These are phyloP conservation scores for Exophiala calicioides DNA, from an alignment of 2,329 filamentous ascomycete species.

Conservation along the genomic window DNA sequence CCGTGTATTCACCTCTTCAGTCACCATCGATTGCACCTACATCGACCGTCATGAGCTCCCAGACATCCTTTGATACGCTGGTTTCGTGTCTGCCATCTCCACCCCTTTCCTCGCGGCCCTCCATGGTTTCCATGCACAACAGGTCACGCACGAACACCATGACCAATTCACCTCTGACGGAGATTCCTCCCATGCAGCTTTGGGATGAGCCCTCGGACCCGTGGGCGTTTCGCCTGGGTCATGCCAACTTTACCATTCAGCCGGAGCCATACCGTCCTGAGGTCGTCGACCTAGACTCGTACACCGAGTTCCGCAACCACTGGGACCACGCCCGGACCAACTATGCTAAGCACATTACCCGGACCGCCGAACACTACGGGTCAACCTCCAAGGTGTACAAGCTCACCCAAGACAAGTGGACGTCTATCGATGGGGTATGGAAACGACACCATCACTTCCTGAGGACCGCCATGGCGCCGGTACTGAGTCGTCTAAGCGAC, in stretches of 20 bases:
- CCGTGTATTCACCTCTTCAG: slow-evolving; percentile 77
- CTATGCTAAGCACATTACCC: slow-evolving; percentile 84
- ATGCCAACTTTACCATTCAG: slow-evolving; percentile 88
- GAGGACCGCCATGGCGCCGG: slow-evolving; percentile 51
- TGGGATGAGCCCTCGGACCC: slow-evolving; percentile 66
- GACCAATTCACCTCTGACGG: slow-evolving; percentile 54
- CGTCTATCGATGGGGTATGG: slow-evolving; percentile 75
- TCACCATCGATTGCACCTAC: slow-evolving; percentile 76
- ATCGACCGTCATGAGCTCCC: slow-evolving; percentile 42
- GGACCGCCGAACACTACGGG: slow-evolving; percentile 87
- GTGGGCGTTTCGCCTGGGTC: slow-evolving; percentile 83
- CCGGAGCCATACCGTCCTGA: slow-evolving; percentile 77
- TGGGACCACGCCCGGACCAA: slow-evolving; percentile 83
- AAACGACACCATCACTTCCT: slow-evolving; percentile 67
- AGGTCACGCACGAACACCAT: slow-evolving; percentile 47
- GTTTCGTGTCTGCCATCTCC: slow-evolving; percentile 62
- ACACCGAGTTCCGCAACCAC: slow-evolving; percentile 69
- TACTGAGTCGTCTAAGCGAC: slow-evolving; percentile 41
- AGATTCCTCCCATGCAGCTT: slow-evolving; percentile 66
- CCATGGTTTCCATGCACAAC: slow-evolving; percentile 69
- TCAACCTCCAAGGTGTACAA: slow-evolving; percentile 84
- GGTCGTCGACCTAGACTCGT: slow-evolving; percentile 59
- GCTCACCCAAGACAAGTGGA: slow-evolving; percentile 87
- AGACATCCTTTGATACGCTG: slow-evolving; percentile 52
- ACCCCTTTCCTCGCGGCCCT: slow-evolving; percentile 74